Evolutionary conservation across 2,329 filamentous ascomycete genomes (phyloP).

Genomic region (Cercospora brassicicola): DNA sequence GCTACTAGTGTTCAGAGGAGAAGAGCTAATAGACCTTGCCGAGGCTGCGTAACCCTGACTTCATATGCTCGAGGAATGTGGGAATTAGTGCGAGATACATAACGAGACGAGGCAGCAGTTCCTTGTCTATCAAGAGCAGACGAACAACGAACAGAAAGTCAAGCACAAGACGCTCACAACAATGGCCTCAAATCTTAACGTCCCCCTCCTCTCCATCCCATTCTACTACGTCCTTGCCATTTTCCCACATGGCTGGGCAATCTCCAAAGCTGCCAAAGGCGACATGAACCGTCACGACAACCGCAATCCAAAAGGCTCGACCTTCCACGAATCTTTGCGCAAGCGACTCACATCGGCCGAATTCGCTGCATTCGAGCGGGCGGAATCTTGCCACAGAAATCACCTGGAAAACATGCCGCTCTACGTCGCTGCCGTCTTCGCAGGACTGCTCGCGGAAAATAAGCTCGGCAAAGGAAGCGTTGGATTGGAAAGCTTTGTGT

Average conservation of each 20-base stretch:
- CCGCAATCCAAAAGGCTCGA: constrained; percentile 44
- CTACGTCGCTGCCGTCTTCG: constrained; percentile 47
- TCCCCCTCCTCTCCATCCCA: constrained; percentile 48
- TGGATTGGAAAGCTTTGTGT: constrained; percentile 41
- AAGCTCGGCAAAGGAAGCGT: constrained; percentile 29
- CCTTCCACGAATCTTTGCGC: constrained; percentile 41
- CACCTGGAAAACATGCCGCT: constrained; percentile 50
- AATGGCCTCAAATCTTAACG: constrained; percentile 35
- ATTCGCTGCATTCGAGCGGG: constrained; percentile 48
- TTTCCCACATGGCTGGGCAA: constrained; percentile 44
- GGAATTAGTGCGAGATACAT: neutral
- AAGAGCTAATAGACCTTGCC: neutral
- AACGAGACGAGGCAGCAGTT: neutral
- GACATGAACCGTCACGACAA: constrained; percentile 45
- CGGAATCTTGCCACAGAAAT: constrained; percentile 49
- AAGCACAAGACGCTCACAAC: neutral
- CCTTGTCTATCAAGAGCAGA: too few relatives aligned
- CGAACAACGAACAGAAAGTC: neutral
- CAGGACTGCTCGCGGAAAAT: constrained; percentile 45
- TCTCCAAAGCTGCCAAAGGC: constrained; percentile 41
- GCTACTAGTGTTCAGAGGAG: neutral
- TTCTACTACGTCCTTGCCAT: constrained; percentile 47
- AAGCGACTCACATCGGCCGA: constrained; percentile 40
- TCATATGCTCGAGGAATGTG: neutral
- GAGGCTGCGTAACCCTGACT: neutral